A percentile compares a stretch with the other conserved stretches of the same genome.
Evolutionary conservation across 345 rosid species (phyloP).

Genomic region (Brassica juncea): DNA sequence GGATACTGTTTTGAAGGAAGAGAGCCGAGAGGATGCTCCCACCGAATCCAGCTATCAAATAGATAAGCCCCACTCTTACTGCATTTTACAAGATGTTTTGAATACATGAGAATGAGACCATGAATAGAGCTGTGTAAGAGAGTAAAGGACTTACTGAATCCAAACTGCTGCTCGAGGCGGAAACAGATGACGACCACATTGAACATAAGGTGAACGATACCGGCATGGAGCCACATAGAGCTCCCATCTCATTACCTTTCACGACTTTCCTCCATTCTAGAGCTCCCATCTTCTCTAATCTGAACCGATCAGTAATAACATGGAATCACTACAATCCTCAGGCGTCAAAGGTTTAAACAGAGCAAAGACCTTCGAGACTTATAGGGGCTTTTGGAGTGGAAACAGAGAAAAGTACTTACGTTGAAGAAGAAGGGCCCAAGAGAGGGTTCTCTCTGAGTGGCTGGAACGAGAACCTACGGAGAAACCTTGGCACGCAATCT

Average conservation of each 20-base stretch:
- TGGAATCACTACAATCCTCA: not conserved
- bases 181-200: conserved; percentile 70
- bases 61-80: conserved; percentile 77
- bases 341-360: not conserved
- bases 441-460: conserved; percentile 84
- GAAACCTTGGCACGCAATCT: conserved; percentile 65
- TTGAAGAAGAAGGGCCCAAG: conserved; percentile 75
- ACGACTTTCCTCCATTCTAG: conserved; percentile 65
- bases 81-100: conserved; percentile 8
- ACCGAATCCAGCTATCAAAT: conserved; percentile 75
- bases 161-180: conserved; percentile 92
- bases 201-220: conserved; percentile 84
- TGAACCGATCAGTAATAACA: conserved; percentile 24
- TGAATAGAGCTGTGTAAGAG: not conserved
- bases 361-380: too few relatives aligned
- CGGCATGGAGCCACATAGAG: conserved; percentile 96
- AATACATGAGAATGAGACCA: not conserved
- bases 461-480: conserved; percentile 79
- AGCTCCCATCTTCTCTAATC: conserved; percentile 86
- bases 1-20: conserved; percentile 60
- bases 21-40: conserved; percentile 77
- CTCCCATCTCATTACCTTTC: conserved; percentile 79
- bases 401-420: conserved; percentile 46
- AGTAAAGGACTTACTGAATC: conserved; percentile 61
- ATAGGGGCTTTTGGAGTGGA: not conserved